phyloP scores from a whole-genome alignment of 2,329 filamentous ascomycete species.

The Thielaviopsis euricoi region DNA sequence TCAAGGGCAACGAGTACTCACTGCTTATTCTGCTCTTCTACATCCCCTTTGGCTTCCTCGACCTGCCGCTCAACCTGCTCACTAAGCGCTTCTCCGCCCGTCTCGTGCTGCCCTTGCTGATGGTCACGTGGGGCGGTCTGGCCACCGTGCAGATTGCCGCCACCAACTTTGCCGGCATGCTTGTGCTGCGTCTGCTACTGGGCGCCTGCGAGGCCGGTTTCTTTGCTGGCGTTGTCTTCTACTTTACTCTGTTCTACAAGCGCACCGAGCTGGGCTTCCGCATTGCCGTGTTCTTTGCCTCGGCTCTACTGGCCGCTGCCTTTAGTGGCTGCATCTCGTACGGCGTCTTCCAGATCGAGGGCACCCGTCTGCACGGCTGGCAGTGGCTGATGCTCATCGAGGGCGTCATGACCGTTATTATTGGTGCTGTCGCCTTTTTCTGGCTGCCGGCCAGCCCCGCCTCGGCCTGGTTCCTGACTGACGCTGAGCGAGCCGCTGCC shows the following conservation, averaged over 20 bases:
- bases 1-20: conserved; percentile 28
- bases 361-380: conserved; percentile 41
- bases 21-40: conserved; percentile 30
- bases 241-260: conserved; percentile 37
- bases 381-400: conserved; percentile 55
- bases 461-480: conserved; percentile 28
- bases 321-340: conserved; percentile 51
- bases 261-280: conserved; percentile 46
- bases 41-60: conserved; percentile 31
- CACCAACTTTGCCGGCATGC: conserved; percentile 29
- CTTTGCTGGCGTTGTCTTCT: conserved; percentile 34
- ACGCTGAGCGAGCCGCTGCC: conserved; percentile 30
- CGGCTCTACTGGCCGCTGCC: conserved; percentile 48
- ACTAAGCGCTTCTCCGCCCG: conserved; percentile 26
- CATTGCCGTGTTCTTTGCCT: conserved; percentile 41
- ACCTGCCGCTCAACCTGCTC: conserved; percentile 31
- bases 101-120: conserved; percentile 21
- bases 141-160: conserved; percentile 31
- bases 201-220: conserved; percentile 35
- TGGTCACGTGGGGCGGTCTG: conserved; percentile 31
- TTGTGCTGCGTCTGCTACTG: conserved; percentile 33
- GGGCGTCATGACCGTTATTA: conserved; percentile 28
- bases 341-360: conserved; percentile 40
- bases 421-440: conserved; percentile 19
- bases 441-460: conserved; percentile 28